Evolutionary conservation across 352 stramenopile genomes (phyloP), one percentile per base, ranked within the genome.

Genomic region (Pythium monospermum): DNA sequence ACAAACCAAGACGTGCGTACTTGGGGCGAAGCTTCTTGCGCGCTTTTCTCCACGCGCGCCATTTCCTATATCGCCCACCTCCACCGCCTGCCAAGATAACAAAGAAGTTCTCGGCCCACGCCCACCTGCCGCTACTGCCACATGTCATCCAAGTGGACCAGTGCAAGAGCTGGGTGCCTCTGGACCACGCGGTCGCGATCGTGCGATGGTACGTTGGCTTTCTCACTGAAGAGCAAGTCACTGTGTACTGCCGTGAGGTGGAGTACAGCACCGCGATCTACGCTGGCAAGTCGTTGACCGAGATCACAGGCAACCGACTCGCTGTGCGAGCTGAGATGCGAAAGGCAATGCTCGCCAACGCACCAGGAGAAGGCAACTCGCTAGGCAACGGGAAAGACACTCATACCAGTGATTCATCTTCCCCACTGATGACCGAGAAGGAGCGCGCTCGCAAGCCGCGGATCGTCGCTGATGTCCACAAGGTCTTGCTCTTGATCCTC

Each of bases 321-420:
- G 76, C 76, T 10, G 76, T 91, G 30, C 71, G 79, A 11, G 76
- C 76, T 1, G 73, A 86, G 48, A 91, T 91, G 79, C 71, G 79
- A 5, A 67, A 76, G 12, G 63, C 68, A 13, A 91, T 91, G 79
- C 50, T 91, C 8, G 11, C 21, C 3, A 64, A 54, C 19, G 40
- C 12, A 2, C 50, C 16, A 13, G 65, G 36, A 23, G 57, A 54
- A 12, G 52, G 52, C 6, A n/a, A n/a, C n/a, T n/a, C n/a, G n/a
- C n/a, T n/a, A n/a, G 39, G 38, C 4, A 35, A 43, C n/a, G 32
- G 2, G 19, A 6, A 21, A 54, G 61, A 22, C 6, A 31, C 37
- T 39, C 16, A 27, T 3, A 8, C 44, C n/a, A 42, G 23, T 23
- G 56, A 56, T 23, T 61, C 38, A 25, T n/a, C n/a, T n/a, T n/a